Evolutionary conservation across 768 basidiomycete genomes (phyloP).

Genomic region (Podaxis mareebaensis): DNA sequence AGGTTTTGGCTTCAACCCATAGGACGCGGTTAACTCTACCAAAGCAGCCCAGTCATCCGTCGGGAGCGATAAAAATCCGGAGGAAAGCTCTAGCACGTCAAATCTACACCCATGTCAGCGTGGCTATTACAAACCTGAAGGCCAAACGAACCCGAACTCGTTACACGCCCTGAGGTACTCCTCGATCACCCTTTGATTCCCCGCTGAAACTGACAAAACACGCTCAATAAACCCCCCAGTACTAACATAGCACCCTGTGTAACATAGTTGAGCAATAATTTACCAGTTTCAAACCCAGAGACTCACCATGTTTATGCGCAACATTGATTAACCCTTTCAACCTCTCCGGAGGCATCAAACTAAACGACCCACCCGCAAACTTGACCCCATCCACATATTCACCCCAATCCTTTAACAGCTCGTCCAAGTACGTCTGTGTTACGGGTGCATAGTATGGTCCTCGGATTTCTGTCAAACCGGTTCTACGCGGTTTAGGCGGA

Average conservation of each 20-base stretch:
- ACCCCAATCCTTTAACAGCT: constrained; percentile 41
- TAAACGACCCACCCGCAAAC: constrained; percentile 44
- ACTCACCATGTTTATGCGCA: constrained; percentile 36
- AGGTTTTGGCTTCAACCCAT: constrained; percentile 44
- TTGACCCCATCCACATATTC: constrained; percentile 46
- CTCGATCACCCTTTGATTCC: constrained; percentile 31
- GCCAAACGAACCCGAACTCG: constrained; percentile 31
- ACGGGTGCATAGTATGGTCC: constrained; percentile 46
- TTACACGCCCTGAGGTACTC: constrained; percentile 38
- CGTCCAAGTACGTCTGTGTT: constrained; percentile 40
- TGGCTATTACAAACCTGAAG: background rate
- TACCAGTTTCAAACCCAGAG: constrained; percentile 12
- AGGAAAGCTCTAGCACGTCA: constrained; percentile 45
- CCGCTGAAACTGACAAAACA: constrained; percentile 34
- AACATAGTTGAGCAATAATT: background rate
- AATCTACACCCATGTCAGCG: constrained; percentile 26
- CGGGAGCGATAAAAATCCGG: constrained; percentile 47
- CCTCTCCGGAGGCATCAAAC: constrained; percentile 40
- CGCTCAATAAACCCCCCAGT: constrained; percentile 45
- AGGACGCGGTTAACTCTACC: constrained; percentile 37
- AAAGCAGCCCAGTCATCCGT: constrained; percentile 42
- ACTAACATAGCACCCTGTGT: constrained; percentile 33
- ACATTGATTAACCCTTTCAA: constrained; percentile 38
- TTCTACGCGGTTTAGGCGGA: constrained; percentile 33
- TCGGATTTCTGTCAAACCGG: constrained; percentile 44